These are phyloP conservation scores for Lasiodiplodia citricola DNA, from an alignment of 2,329 filamentous ascomycete genomes.

Conservation along the genomic window DNA sequence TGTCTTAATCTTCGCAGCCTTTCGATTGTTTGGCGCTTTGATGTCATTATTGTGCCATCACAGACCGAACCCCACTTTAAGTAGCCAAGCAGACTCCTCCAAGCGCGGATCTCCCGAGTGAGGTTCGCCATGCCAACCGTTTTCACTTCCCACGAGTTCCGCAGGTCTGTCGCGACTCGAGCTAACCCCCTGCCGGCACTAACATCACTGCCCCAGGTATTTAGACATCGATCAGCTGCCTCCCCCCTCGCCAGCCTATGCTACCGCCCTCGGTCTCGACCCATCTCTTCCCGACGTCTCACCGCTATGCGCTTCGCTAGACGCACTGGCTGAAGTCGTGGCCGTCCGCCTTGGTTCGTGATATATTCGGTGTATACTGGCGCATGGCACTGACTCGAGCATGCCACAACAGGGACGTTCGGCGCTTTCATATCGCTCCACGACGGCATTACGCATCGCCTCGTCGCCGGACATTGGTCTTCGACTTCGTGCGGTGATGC, in stretches of 20 bases:
- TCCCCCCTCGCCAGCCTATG: background rate
- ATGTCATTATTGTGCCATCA: too few species aligned
- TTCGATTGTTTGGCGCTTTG: too few species aligned
- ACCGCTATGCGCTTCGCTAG: background rate
- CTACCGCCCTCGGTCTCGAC: background rate
- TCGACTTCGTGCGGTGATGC: background rate
- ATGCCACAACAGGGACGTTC: background rate
- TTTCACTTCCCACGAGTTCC: background rate
- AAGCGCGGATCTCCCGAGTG: too few species aligned
- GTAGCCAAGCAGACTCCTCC: too few species aligned
- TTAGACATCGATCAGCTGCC: background rate
- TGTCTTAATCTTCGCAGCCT: too few species aligned
- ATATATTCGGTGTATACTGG: too few species aligned
- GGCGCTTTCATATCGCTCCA: background rate
- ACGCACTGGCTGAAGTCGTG: background rate
- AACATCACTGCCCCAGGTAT: background rate
- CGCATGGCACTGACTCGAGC: too few species aligned
- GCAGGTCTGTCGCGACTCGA: background rate
- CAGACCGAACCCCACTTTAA: too few species aligned
- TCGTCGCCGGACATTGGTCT: conserved; percentile 1
- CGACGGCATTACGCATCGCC: background rate
- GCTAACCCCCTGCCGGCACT: background rate
- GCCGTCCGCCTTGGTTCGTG: background rate
- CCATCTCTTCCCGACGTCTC: background rate
- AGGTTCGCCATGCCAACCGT: background rate